A percentile compares a stretch with the other conserved stretches of the same genome.
Evolutionary conservation across 352 stramenopile genomes (phyloP).

Genomic region (Globisporangium radiosum): DNA sequence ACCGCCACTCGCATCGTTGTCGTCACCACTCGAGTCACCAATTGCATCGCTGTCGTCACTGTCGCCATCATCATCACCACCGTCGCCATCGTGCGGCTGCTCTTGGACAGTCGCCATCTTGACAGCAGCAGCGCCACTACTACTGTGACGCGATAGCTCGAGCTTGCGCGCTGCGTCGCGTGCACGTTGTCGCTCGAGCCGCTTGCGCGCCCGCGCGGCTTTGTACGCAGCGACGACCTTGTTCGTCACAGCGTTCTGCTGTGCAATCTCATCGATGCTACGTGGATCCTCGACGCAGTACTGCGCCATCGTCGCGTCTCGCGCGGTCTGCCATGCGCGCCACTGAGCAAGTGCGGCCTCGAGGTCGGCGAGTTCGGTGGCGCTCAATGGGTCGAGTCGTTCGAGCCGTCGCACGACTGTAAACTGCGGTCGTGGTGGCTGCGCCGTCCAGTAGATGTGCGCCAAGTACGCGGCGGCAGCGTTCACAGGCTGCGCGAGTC

Average conservation of each 20-base stretch:
- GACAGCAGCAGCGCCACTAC: constrained; percentile 8
- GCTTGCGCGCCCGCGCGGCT: constrained; percentile 48
- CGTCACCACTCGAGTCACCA: constrained; percentile 40
- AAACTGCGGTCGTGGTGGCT: constrained; percentile 20
- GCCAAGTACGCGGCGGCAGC: constrained; percentile 40
- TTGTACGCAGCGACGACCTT: constrained; percentile 68
- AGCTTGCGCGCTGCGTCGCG: constrained; percentile 34
- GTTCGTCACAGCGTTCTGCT: constrained; percentile 48
- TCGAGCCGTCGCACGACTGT: constrained; percentile 39
- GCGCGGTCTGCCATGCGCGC: constrained; percentile 39
- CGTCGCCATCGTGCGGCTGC: constrained; percentile 20
- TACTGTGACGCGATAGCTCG: constrained; percentile 1
- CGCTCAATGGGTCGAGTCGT: constrained; percentile 36
- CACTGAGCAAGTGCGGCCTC: constrained; percentile 29
- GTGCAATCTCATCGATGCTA: constrained; percentile 35
- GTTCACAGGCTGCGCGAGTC: constrained; percentile 30
- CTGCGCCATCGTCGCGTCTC: constrained; percentile 56
- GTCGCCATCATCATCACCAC: constrained; percentile 25
- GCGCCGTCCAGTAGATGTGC: constrained; percentile 9
- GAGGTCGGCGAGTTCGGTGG: constrained; percentile 28
- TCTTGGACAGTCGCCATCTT: constrained; percentile 72
- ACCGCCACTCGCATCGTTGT: constrained; percentile 22
- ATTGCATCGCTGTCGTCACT: constrained; percentile 30
- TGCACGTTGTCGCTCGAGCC: constrained; percentile 49
- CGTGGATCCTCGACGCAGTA: constrained; percentile 63